Conservation (phyloP, 306 rosid genomes). For the Clitoria ternatea region DNA sequence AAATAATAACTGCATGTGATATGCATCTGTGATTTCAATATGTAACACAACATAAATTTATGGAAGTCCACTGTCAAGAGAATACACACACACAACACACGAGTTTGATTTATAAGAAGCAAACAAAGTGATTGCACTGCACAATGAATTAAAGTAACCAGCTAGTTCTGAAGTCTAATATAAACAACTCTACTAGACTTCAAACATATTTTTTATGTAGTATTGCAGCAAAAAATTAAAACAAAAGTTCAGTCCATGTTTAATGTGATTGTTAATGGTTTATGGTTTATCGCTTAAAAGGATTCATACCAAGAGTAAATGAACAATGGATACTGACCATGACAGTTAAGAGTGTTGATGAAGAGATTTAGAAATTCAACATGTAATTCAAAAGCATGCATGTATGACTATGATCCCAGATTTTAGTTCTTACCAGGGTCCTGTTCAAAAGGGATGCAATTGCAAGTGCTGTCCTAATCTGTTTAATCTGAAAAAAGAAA, state of each 20-base stretch:
- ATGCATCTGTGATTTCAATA: not conserved
- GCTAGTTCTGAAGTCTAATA: not conserved
- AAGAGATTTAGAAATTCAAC: constrained; percentile 9
- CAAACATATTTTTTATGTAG: not conserved
- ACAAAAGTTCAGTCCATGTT: not conserved
- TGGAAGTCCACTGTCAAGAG: no score
- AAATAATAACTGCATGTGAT: not conserved
- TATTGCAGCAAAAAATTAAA: not conserved
- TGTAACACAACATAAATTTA: not conserved
- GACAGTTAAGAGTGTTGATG: not conserved
- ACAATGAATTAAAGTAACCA: not conserved
- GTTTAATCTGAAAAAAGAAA: constrained; percentile 61
- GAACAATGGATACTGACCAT: not conserved
- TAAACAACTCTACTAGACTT: not conserved
- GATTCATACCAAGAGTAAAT: not conserved
- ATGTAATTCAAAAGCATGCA: not conserved
- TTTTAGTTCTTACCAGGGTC: constrained; percentile 67
- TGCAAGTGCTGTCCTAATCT: constrained; percentile 87
- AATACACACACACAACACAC: not conserved
- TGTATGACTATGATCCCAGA: not conserved
- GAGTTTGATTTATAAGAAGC: not conserved
- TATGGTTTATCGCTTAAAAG: not conserved
- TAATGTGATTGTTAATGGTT: not conserved
- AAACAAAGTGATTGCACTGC: not conserved
- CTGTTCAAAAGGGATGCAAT: constrained; percentile 86